phyloP scores from a whole-genome alignment of 2,329 filamentous ascomycete species.

The Colletotrichum tanaceti region DNA sequence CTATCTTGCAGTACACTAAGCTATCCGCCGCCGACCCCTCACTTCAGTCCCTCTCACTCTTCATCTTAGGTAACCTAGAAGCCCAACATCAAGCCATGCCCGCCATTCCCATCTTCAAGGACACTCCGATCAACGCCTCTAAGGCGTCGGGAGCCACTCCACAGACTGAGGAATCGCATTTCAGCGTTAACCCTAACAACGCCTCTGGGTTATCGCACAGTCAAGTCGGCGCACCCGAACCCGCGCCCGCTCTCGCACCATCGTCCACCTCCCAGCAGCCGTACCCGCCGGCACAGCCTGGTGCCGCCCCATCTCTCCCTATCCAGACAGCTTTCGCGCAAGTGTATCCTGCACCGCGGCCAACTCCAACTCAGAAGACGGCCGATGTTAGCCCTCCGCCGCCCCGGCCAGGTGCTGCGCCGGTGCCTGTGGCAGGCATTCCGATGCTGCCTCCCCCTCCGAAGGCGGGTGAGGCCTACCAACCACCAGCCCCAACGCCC shows the following conservation, averaged over 20 bases:
- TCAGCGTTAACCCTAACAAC: constrained; percentile 14
- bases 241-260: constrained; percentile 35
- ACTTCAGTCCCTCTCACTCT: constrained; percentile 24
- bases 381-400: constrained; percentile 57
- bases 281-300: constrained; percentile 60
- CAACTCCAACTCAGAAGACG: constrained; percentile 57
- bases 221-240: constrained; percentile 41
- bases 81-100: constrained; percentile 57
- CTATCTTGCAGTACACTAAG: background rate
- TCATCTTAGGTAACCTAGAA: constrained; percentile 8
- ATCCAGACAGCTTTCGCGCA: constrained; percentile 55
- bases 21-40: constrained; percentile 7
- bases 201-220: constrained; percentile 39
- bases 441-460: constrained; percentile 61
- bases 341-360: constrained; percentile 51
- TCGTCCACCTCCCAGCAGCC: constrained; percentile 43
- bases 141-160: constrained; percentile 64
- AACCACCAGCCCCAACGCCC: constrained; percentile 50
- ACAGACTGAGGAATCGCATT: constrained; percentile 50
- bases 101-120: constrained; percentile 69
- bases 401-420: constrained; percentile 69
- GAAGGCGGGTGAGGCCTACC: constrained; percentile 59
- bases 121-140: constrained; percentile 68
- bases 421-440: constrained; percentile 53
- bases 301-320: constrained; percentile 58